Conservation (phyloP, 2,329 filamentous ascomycete species). For the Triangularia verruculosa region DNA sequence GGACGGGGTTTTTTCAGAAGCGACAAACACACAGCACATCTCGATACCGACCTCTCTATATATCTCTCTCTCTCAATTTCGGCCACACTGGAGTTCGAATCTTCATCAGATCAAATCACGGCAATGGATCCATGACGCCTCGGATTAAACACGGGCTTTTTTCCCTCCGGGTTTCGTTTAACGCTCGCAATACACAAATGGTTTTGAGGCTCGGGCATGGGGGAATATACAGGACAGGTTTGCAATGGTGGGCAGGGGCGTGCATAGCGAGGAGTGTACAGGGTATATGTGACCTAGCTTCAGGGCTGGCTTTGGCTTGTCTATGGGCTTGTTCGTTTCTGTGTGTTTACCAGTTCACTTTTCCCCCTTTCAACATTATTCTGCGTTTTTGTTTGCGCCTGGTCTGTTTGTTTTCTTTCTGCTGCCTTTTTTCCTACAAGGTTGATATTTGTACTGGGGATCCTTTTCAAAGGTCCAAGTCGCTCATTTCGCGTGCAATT, state of each 20-base stretch:
- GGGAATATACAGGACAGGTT: constrained; percentile 13
- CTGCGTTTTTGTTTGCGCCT: constrained; percentile 25
- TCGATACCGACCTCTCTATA: not conserved
- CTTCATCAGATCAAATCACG: not conserved
- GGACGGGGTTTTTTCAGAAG: constrained; percentile 31
- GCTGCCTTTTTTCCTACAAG: constrained; percentile 20
- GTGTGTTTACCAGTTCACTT: constrained; percentile 26
- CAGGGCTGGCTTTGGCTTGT: constrained; percentile 31
- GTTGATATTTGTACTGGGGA: constrained; percentile 19
- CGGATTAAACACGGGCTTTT: constrained; percentile 10
- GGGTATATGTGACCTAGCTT: constrained; percentile 20
- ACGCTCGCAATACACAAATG: not conserved
- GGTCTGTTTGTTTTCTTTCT: constrained; percentile 22
- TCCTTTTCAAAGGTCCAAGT: constrained; percentile 19
- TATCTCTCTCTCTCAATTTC: constrained; percentile 2
- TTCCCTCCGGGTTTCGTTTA: constrained; percentile 3
- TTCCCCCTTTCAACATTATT: constrained; percentile 11
- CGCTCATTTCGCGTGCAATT: constrained; percentile 19
- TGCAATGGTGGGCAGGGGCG: constrained; percentile 19
- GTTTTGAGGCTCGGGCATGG: not conserved
- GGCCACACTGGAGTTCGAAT: constrained; percentile 4
- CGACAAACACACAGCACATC: not conserved
- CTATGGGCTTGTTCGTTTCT: constrained; percentile 27
- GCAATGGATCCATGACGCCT: constrained; percentile 14
- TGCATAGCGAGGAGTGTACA: constrained; percentile 29